These are phyloP conservation scores for Phytophthora foliorum DNA, from an alignment of 352 stramenopile genomes.

Conservation along the genomic window DNA sequence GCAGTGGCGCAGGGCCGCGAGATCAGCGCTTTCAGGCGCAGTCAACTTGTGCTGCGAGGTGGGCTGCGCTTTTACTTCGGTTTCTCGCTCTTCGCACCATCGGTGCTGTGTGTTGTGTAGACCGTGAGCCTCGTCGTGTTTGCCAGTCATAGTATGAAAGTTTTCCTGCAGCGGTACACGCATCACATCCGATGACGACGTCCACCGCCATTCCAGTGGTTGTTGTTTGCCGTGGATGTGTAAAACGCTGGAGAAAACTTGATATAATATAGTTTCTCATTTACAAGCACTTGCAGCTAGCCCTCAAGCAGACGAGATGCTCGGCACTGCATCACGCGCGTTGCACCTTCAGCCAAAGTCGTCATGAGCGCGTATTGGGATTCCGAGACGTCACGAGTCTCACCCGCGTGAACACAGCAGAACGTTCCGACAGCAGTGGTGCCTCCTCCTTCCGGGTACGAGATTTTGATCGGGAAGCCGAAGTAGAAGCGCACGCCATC, in stretches of 20 bases:
- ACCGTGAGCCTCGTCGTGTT: slow-evolving; percentile 48
- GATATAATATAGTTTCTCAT: slow-evolving; percentile 28
- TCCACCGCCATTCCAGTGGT: background rate
- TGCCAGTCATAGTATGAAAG: slow-evolving; percentile 58
- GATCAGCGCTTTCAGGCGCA: slow-evolving; percentile 59
- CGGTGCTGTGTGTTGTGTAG: slow-evolving; percentile 58
- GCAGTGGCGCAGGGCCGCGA: slow-evolving; percentile 41
- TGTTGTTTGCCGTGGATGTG: background rate
- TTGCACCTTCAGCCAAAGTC: slow-evolving; percentile 51
- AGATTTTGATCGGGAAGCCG: slow-evolving; percentile 61
- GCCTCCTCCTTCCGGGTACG: slow-evolving; percentile 29
- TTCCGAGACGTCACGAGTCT: slow-evolving; percentile 57
- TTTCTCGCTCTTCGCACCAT: slow-evolving; percentile 57
- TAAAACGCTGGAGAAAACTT: slow-evolving; percentile 10
- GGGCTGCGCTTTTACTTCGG: slow-evolving; percentile 67
- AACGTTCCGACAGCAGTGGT: slow-evolving; percentile 57
- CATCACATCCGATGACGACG: slow-evolving; percentile 27
- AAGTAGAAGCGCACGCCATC: slow-evolving; percentile 67
- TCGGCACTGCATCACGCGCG: slow-evolving; percentile 50
- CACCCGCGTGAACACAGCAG: slow-evolving; percentile 55
- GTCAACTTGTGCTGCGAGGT: slow-evolving; percentile 38
- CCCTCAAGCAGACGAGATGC: slow-evolving; percentile 30
- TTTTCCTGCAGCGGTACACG: slow-evolving; percentile 50
- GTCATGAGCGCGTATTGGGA: slow-evolving; percentile 66
- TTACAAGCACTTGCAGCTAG: slow-evolving; percentile 22